Conservation (phyloP, 495 filamentous ascomycete genomes). For the Chaetomium cochliodes region DNA sequence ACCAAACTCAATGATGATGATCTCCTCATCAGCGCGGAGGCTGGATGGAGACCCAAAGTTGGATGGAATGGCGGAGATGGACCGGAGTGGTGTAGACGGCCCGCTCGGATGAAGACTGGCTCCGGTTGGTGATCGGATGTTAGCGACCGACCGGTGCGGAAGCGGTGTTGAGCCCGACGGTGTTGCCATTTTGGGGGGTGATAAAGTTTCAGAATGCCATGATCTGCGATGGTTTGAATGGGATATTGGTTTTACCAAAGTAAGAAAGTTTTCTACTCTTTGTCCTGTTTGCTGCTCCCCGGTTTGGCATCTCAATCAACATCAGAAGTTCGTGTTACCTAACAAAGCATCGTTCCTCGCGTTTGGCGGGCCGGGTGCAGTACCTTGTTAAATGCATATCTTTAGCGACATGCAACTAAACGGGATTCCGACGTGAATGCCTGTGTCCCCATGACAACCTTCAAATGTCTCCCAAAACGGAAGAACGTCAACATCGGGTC, state of each 20-base stretch:
- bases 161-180: constrained; percentile 35
- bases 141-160: constrained; percentile 52
- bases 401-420: not conserved
- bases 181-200: constrained; percentile 23
- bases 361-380: not conserved
- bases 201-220: not conserved
- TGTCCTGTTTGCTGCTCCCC: not conserved
- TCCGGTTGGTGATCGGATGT: constrained; percentile 44
- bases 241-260: not conserved
- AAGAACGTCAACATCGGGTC: constrained; percentile 32
- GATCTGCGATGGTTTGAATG: not conserved
- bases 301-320: not conserved
- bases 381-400: not conserved
- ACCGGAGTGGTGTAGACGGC: constrained; percentile 62
- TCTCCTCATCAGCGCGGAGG: constrained; percentile 80
- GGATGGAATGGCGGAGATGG: constrained; percentile 55
- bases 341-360: not conserved
- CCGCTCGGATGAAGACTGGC: constrained; percentile 30
- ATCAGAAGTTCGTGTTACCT: not conserved
- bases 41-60: constrained; percentile 70
- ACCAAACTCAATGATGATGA: constrained; percentile 79
- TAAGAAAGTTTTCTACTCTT: not conserved
- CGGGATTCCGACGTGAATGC: not conserved
- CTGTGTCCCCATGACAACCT: constrained; percentile 22
- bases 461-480: constrained; percentile 23